These are phyloP conservation scores for Trypanosomatidae sp. DNA, from an alignment of 208 protist species.

Conservation along the genomic window DNA sequence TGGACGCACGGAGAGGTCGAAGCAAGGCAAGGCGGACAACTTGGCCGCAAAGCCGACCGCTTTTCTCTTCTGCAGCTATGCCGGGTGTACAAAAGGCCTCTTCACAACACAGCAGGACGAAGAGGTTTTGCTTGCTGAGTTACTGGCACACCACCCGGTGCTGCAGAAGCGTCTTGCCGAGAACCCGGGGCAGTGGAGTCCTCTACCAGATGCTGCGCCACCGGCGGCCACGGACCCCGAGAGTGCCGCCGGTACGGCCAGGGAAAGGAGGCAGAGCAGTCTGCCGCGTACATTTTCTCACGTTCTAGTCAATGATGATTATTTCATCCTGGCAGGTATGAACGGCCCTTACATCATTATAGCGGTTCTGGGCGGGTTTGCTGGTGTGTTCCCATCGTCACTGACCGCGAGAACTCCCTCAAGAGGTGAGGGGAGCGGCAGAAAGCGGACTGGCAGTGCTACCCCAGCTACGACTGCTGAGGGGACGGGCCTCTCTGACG, in stretches of 20 bases:
- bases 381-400: neutral
- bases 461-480: neutral
- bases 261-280: neutral
- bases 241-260: neutral
- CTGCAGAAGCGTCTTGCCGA: slow-evolving; percentile 7
- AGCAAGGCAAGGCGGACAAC: neutral
- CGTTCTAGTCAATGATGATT: slow-evolving; percentile 11
- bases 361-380: slow-evolving; percentile 14
- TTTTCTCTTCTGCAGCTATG: slow-evolving; percentile 27
- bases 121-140: slow-evolving; percentile 1
- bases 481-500: neutral
- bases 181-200: slow-evolving; percentile 4
- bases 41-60: neutral
- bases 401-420: neutral
- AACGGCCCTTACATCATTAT: slow-evolving; percentile 23
- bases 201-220: neutral
- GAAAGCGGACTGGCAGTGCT: neutral
- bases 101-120: slow-evolving; percentile 1
- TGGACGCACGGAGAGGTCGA: too few relatives aligned
- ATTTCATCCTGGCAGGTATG: slow-evolving; percentile 14
- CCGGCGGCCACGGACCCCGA: neutral
- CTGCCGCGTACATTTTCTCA: slow-evolving; percentile 16
- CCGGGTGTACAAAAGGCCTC: neutral
- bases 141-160: slow-evolving; percentile 20
- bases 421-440: neutral